phyloP scores from a whole-genome alignment of 2,329 filamentous ascomycete species.

The Cladosporium sp. region DNA sequence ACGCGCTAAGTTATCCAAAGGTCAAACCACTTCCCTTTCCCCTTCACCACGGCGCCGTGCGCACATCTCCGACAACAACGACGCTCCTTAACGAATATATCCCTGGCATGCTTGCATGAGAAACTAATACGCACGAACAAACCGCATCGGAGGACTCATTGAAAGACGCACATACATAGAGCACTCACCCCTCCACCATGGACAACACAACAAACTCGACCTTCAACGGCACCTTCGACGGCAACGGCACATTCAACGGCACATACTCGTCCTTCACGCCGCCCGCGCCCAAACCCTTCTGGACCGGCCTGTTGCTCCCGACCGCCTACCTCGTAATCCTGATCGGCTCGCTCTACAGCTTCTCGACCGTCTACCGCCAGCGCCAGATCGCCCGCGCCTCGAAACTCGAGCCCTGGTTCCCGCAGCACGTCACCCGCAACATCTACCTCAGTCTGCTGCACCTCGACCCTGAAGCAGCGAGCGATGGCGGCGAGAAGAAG shows the following conservation, averaged over 20 bases:
- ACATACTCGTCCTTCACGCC: conserved; percentile 21
- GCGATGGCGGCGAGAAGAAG: conserved; percentile 58
- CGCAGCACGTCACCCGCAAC: conserved; percentile 82
- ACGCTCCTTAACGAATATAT: neutral
- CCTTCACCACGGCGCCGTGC: neutral
- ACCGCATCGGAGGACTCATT: neutral
- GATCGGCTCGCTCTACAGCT: conserved; percentile 81
- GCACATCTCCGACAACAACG: neutral
- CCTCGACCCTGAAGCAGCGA: conserved; percentile 51
- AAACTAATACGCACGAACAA: conserved; percentile 1
- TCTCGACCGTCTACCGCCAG: conserved; percentile 88
- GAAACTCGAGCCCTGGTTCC: conserved; percentile 91
- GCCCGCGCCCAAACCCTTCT: conserved; percentile 39
- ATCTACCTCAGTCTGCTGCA: conserved; percentile 91
- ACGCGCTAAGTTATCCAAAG: no score
- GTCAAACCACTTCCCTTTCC: no score
- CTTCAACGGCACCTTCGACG: conserved; percentile 21
- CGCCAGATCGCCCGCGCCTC: conserved; percentile 76
- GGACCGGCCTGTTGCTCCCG: conserved; percentile 79
- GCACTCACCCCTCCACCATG: conserved; percentile 20
- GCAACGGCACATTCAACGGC: conserved; percentile 23
- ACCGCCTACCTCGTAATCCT: conserved; percentile 87
- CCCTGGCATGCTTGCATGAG: conserved; percentile 6
- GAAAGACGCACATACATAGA: conserved; percentile 1
- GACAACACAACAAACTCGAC: conserved; percentile 26